Conservation (phyloP, 306 rosid species). For the Quercus bicolor region DNA sequence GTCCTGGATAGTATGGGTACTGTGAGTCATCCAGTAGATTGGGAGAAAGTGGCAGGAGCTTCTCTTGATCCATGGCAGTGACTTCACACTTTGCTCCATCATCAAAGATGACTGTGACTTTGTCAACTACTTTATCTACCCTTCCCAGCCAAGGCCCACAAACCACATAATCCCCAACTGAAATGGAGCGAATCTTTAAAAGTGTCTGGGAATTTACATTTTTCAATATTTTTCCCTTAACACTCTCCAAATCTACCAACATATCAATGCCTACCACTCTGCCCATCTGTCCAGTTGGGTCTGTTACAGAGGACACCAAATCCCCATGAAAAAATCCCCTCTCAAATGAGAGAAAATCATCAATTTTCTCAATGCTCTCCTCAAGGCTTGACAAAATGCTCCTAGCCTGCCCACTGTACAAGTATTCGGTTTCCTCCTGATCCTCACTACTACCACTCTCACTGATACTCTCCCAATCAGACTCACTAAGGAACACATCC, state of each 20-base stretch:
- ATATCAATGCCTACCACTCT: conserved; percentile 62
- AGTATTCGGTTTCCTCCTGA: conserved; percentile 65
- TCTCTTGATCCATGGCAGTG: conserved; percentile 55
- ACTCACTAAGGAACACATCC: conserved; percentile 61
- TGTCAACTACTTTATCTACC: conserved; percentile 70
- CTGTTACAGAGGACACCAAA: conserved; percentile 55
- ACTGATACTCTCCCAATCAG: conserved; percentile 80
- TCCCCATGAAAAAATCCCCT: conserved; percentile 76
- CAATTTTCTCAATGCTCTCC: conserved; percentile 85
- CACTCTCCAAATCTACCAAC: conserved; percentile 72
- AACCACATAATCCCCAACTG: conserved; percentile 72
- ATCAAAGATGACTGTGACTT: conserved; percentile 62
- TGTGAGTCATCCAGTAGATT: conserved; percentile 76
- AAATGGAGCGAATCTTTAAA: conserved; percentile 68
- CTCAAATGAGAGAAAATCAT: conserved; percentile 88
- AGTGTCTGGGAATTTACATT: conserved; percentile 63
- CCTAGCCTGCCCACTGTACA: conserved; percentile 71
- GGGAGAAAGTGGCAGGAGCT: conserved; percentile 55
- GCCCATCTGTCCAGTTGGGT: conserved; percentile 91
- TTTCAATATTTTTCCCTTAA: conserved; percentile 56
- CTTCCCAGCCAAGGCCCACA: conserved; percentile 89
- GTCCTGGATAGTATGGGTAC: conserved; percentile 93
- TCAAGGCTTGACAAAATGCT: conserved; percentile 87
- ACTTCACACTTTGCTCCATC: conserved; percentile 71
- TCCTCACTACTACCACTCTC: conserved; percentile 75